Conservation (phyloP, 495 filamentous ascomycete species). For the Aspergillus diversus region DNA sequence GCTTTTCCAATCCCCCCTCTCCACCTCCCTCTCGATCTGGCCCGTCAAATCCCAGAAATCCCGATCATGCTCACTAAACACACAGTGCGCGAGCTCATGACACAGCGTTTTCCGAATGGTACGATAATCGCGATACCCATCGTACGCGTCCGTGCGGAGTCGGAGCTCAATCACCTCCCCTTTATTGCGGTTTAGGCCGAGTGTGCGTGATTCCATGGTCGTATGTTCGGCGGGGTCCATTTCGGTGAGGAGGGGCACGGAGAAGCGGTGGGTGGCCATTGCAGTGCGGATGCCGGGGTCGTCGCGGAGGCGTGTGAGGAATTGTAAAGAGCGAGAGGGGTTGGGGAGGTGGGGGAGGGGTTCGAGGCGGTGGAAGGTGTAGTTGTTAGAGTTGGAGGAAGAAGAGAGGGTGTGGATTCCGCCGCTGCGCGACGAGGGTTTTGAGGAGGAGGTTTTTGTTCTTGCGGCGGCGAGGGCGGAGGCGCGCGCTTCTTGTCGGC, state of each 20-base stretch:
- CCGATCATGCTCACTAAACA: constrained; percentile 78
- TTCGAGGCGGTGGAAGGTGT: constrained; percentile 80
- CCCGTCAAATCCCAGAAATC: constrained; percentile 87
- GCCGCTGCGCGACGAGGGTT: constrained; percentile 29
- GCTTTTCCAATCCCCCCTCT: constrained; percentile 70
- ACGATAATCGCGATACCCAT: constrained; percentile 90
- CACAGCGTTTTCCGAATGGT: constrained; percentile 89
- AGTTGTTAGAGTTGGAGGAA: constrained; percentile 57
- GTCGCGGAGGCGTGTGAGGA: constrained; percentile 74
- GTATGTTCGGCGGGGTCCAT: constrained; percentile 92
- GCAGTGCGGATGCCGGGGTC: constrained; percentile 84
- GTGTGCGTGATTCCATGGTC: constrained; percentile 73
- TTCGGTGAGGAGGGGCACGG: constrained; percentile 86
- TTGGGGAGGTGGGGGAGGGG: constrained; percentile 80
- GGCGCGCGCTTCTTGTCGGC: constrained; percentile 42
- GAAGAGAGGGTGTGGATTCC: constrained; percentile 49
- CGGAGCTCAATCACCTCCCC: constrained; percentile 93
- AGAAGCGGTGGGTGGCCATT: constrained; percentile 84
- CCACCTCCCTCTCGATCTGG: constrained; percentile 87
- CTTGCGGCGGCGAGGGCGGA: constrained; percentile 40
- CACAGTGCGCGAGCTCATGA: constrained; percentile 94
- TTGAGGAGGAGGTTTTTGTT: constrained; percentile 24
- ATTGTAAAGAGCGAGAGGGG: constrained; percentile 65
- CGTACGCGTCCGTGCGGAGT: constrained; percentile 88
- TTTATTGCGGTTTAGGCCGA: constrained; percentile 85